These are phyloP conservation scores for Arabidopsis hybrid DNA, from an alignment of 441 rosid genomes.

Conservation along the genomic window DNA sequence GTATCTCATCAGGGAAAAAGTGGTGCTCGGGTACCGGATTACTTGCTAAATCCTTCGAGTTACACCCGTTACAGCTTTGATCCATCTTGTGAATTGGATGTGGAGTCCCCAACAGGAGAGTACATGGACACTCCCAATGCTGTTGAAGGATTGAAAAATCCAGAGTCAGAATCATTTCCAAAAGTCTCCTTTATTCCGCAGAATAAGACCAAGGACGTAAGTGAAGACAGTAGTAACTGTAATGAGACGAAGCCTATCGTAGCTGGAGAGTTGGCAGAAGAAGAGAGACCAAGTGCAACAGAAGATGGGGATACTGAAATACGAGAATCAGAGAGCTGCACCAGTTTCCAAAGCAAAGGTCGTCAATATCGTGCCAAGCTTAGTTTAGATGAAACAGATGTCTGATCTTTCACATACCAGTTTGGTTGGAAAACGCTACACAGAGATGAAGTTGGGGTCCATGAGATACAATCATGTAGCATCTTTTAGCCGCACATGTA, in stretches of 20 bases:
- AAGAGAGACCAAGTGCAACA: constrained; percentile 30
- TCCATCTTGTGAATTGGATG: constrained; percentile 43
- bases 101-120: constrained; percentile 43
- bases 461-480: constrained; percentile 17
- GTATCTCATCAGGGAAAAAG: constrained; percentile 26
- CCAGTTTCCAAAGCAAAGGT: constrained; percentile 41
- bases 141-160: constrained; percentile 36
- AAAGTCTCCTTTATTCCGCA: constrained; percentile 52
- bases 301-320: constrained; percentile 45
- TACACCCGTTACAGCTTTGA: constrained; percentile 54
- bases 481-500: constrained; percentile 21
- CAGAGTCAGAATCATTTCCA: constrained; percentile 37
- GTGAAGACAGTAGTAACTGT: constrained; percentile 29
- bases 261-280: constrained; percentile 38
- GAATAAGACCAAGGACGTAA: constrained; percentile 40
- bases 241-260: constrained; percentile 45
- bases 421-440: constrained; percentile 2
- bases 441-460: constrained; percentile 1
- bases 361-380: constrained; percentile 58
- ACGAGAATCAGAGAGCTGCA: constrained; percentile 30
- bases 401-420: constrained; percentile 33
- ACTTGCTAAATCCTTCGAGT: constrained; percentile 52
- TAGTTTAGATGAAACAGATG: constrained; percentile 50
- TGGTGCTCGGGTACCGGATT: constrained; percentile 51
- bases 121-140: constrained; percentile 42